Evolutionary conservation across 176 grass and related monocot species (phyloP), one percentile per base, ranked within the genome.

Genomic region (Miscanthus lutarioriparius): DNA sequence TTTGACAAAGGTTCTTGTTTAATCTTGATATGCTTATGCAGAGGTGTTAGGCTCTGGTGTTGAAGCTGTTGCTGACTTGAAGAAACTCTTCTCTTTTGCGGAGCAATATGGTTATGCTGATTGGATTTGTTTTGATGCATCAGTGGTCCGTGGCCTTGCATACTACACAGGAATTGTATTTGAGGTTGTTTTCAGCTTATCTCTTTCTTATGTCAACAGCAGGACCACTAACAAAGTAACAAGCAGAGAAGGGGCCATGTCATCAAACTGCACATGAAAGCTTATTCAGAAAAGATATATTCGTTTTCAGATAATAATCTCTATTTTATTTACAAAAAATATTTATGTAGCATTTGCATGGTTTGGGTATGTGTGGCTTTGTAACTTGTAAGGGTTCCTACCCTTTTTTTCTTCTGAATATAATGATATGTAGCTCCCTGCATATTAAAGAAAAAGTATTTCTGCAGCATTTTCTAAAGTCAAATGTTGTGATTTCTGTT

Each of bases 141-240:
- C 95, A 77, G 86, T 97, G 73, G 95, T 97, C 44, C 90, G 90
- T 86, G 95, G 95, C 59, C 92, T 97, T 81, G 95, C 95, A 49
- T 97, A 97, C 72, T 97, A 97, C 84, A 97, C 95, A 32, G 95
- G 95, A 70, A 91, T 92, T 82, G 95, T 97, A 73, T 97, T 97
- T 63, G 90, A 97, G 92, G 90, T 97, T 59, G 15, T 75, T 81
- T 13, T 62, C 53, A 25, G 44, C 45, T 26, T 22, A 53, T 22
- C 5, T 81, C 39, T 27, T 76, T 76, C 3, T 61, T 8, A 40
- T 41, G 30, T 25, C 28, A 32, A 75, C 22, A 62, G 10, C n/a
- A 48, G 62, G 26, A 5, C 8, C 61, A 5, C 43, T 80, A 48
- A 76, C 13, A 82, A 63, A 5, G 33, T 80, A 48, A 76, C 13